Evolutionary conservation across 345 rosid species (phyloP).

Genomic region (Salix viminalis): DNA sequence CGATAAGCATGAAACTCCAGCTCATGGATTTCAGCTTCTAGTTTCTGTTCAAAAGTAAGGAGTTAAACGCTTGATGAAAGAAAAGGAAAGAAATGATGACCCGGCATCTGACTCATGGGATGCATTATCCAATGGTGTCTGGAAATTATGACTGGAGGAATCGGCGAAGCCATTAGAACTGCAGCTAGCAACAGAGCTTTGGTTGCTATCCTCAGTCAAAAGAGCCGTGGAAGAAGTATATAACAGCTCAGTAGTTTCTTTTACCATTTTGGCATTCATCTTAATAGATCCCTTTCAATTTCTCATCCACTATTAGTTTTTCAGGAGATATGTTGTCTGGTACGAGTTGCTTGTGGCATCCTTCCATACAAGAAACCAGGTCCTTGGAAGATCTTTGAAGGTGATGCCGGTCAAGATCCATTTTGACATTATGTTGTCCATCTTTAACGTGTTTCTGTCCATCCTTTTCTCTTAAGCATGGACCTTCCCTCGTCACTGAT

Average conservation of each 20-base stretch:
- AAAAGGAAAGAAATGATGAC: slow-evolving; percentile 39
- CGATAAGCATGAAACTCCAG: slow-evolving; percentile 61
- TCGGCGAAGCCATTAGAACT: slow-evolving; percentile 29
- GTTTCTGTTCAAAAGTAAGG: slow-evolving; percentile 26
- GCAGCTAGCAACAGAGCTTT: slow-evolving; percentile 45
- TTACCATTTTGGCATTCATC: slow-evolving; percentile 8
- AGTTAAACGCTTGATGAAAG: slow-evolving; percentile 7
- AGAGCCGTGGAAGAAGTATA: slow-evolving; percentile 11
- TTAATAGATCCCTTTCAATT: not conserved
- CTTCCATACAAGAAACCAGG: not conserved
- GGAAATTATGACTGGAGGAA: slow-evolving; percentile 6
- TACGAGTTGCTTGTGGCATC: slow-evolving; percentile 1
- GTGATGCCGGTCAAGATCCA: slow-evolving; percentile 7
- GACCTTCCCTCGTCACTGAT: not conserved
- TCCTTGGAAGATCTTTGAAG: slow-evolving; percentile 14
- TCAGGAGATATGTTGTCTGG: slow-evolving; percentile 11
- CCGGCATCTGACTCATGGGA: slow-evolving; percentile 37
- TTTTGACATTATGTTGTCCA: not conserved
- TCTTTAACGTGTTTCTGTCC: not conserved
- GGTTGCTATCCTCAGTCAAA: slow-evolving; percentile 23
- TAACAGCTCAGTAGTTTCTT: not conserved
- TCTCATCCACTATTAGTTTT: slow-evolving; percentile 4
- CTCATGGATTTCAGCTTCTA: slow-evolving; percentile 51
- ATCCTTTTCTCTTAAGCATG: not conserved
- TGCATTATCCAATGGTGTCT: slow-evolving; percentile 4